Evolutionary conservation across 1,139 yeast genomes (phyloP), one percentile per base, ranked within the genome.

Genomic region (Debaryomyces nepalensis): DNA sequence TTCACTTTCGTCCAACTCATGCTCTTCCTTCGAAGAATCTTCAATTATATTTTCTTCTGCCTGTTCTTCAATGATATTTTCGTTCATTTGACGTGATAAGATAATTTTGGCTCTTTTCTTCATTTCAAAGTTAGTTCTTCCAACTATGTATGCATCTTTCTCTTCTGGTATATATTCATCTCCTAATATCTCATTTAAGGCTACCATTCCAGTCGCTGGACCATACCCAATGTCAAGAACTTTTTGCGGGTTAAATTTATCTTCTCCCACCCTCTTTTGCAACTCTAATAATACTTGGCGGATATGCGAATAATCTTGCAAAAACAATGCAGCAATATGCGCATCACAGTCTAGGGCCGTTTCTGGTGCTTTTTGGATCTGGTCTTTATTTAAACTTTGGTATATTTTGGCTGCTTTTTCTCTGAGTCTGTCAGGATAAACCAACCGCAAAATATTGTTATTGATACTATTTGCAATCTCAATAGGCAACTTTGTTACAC

Each of bases 171-270:
- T 64, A 68, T 78, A 84, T 3, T 67, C 70, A 3, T 72, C 73
- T 0, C 88, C 90, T 82, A 87, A 78, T 1, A 90, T 57, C 53
- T 90, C 97, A 58, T 90, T 88, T 45, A 90, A 69, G 0, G 96
- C 99, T 7, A 91, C 70, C 70, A 93, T 83, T 1, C 97, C 98
- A 0, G 95, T 85, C 1, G 93, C 95, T 0, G 99, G 98, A 0
- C 99, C 99, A 57, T 78, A 83, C 0, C 97, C 95, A 5, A 89
- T 79, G 54, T 89, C 96, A 43, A 93, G 70, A 0, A 93, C 78
- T 11, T 78, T 69, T 23, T 73, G 59, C 0, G 97, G 97, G 24
- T 64, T 63, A 65, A 90, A 88, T 9, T 58, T 55, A 0, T 65
- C 71, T 38, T 58, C 47, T 0, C 73, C 75, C 4, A 72, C 61